phyloP scores from a whole-genome alignment of 768 basidiomycete genomes.

The Lentinus tigrinus region DNA sequence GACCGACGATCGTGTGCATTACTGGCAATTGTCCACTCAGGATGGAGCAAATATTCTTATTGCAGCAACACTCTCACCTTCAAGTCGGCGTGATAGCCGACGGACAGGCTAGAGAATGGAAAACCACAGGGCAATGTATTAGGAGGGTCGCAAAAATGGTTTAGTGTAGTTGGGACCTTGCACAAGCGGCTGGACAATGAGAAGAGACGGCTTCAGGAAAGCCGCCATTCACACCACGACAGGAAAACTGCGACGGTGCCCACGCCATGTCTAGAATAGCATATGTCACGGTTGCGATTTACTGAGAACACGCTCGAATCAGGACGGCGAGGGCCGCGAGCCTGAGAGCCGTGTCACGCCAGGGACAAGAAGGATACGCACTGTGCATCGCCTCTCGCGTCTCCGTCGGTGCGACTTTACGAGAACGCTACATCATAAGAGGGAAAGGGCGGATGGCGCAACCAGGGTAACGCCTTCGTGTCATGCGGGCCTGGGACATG shows the following conservation, averaged over 20 bases:
- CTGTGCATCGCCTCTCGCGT: not conserved
- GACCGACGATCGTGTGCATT: too few species aligned
- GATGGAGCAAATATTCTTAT: too few species aligned
- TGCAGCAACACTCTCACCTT: too few species aligned
- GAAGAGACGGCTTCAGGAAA: not conserved
- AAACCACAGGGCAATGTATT: too few species aligned
- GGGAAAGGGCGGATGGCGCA: not conserved
- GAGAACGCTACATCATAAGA: not conserved
- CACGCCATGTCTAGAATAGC: not conserved
- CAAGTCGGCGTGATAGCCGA: too few species aligned
- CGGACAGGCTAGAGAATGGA: too few species aligned
- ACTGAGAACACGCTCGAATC: too few species aligned
- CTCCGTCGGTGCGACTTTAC: not conserved
- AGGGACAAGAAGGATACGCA: not conserved
- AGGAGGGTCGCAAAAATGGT: too few species aligned
- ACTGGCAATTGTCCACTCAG: too few species aligned
- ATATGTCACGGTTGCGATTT: not conserved
- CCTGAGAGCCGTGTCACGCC: slow-evolving; percentile 8
- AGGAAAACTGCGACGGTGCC: not conserved
- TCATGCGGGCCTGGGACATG: slow-evolving; percentile 8
- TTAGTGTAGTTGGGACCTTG: too few species aligned
- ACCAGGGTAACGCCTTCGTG: not conserved
- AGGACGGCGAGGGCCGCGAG: not conserved
- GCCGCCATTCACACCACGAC: not conserved
- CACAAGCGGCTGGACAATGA: not conserved